Conservation (phyloP, 805 yeast genomes). For the Dipodascopsis tothii region DNA sequence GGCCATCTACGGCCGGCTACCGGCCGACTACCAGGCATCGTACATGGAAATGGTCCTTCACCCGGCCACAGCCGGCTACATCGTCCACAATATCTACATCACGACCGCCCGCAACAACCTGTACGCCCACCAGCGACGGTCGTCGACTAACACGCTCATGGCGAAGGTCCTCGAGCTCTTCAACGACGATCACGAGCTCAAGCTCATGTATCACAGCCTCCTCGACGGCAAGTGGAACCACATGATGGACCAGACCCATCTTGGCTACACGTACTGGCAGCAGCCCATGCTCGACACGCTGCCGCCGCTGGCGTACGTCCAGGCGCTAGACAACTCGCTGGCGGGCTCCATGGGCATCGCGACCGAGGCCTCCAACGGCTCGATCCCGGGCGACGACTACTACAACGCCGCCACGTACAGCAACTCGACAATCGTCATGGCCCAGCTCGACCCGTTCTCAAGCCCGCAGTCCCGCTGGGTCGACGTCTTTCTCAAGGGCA, state of each 20-base stretch:
- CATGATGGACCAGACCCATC: constrained; percentile 18
- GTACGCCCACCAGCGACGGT: constrained; percentile 16
- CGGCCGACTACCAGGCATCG: neutral
- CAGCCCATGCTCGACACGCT: constrained; percentile 16
- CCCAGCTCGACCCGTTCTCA: constrained; percentile 9
- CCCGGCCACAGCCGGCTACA: constrained; percentile 15
- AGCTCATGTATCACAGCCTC: constrained; percentile 10
- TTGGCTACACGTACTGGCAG: constrained; percentile 14
- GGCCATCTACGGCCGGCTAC: neutral
- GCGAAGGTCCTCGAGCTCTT: neutral
- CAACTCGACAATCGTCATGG: constrained; percentile 4
- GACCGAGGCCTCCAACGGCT: too few relatives aligned
- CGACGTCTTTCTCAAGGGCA: constrained; percentile 12
- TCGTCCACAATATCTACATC: constrained; percentile 12
- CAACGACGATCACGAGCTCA: constrained; percentile 6
- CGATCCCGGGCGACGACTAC: constrained; percentile 17
- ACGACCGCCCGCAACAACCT: constrained; percentile 14
- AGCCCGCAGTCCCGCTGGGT: constrained; percentile 4
- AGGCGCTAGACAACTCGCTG: constrained; percentile 1
- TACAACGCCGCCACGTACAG: constrained; percentile 10
- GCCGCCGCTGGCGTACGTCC: constrained; percentile 12
- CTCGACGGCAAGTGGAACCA: constrained; percentile 20
- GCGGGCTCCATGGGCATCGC: constrained; percentile 8
- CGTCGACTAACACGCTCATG: constrained; percentile 7
- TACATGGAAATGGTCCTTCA: constrained; percentile 9